phyloP scores from a whole-genome alignment of 2,329 filamentous ascomycete genomes.

The Alternaria incomplexa region DNA sequence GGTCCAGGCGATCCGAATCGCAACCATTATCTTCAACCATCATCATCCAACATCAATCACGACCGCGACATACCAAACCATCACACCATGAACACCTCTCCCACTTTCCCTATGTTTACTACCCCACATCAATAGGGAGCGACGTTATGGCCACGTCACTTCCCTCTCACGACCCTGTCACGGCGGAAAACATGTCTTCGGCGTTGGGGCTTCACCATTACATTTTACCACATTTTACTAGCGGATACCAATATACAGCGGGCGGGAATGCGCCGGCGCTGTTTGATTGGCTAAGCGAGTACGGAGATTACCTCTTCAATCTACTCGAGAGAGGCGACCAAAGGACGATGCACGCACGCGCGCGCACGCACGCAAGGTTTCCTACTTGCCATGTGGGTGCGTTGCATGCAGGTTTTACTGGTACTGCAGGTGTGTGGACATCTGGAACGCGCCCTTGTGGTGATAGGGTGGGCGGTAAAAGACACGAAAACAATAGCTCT shows the following conservation, averaged over 20 bases:
- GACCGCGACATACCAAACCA: constrained; percentile 2
- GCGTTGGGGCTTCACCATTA: constrained; percentile 9
- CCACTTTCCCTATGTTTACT: constrained; percentile 36
- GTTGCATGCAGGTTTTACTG: constrained; percentile 2
- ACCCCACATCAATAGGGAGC: constrained; percentile 12
- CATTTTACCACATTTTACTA: constrained; percentile 8
- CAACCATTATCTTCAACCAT: constrained; percentile 29
- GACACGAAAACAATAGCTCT: background rate
- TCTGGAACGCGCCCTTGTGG: background rate
- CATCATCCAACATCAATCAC: constrained; percentile 14
- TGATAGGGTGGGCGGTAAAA: background rate
- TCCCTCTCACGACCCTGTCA: constrained; percentile 9
- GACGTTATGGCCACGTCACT: constrained; percentile 17
- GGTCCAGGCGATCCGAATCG: constrained; percentile 47
- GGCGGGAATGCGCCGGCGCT: constrained; percentile 5
- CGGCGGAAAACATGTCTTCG: constrained; percentile 14
- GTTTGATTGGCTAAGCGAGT: constrained; percentile 19
- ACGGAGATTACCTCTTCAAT: constrained; percentile 10
- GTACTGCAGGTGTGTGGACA: background rate
- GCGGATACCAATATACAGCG: constrained; percentile 4
- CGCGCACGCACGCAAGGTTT: background rate
- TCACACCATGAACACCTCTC: constrained; percentile 13
- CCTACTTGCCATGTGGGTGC: background rate
- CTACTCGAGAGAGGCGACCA: background rate
- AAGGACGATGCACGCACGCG: background rate